Evolutionary conservation across 192 early-diverging fungal species (phyloP).

Genomic region (Coemansia sp.): DNA sequence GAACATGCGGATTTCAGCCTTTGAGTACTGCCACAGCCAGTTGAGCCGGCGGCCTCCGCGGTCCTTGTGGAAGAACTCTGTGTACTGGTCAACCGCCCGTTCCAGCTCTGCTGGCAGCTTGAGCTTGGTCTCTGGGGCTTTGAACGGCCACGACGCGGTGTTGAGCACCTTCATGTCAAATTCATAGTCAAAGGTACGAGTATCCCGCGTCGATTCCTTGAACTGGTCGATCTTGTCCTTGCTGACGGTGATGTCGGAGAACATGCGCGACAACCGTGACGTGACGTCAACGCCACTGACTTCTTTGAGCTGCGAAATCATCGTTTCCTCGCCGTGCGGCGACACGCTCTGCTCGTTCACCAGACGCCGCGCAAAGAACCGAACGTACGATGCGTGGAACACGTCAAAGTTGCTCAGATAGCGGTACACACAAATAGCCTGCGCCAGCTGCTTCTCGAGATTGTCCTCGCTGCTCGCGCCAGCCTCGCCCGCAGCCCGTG

Average conservation of each 20-base stretch:
- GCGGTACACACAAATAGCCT: constrained; percentile 87
- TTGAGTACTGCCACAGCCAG: constrained; percentile 90
- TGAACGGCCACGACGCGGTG: constrained; percentile 88
- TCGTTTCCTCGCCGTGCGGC: constrained; percentile 88
- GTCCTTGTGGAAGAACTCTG: constrained; percentile 84
- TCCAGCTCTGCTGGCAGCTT: constrained; percentile 87
- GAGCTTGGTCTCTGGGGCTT: constrained; percentile 73
- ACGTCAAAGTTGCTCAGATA: constrained; percentile 98
- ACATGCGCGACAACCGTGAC: constrained; percentile 92
- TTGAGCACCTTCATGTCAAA: constrained; percentile 86
- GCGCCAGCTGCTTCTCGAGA: constrained; percentile 54
- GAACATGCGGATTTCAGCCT: constrained; percentile 91
- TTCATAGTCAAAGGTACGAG: constrained; percentile 56
- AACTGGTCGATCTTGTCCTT: constrained; percentile 88
- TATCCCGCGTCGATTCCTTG: constrained; percentile 59
- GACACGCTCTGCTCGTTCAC: constrained; percentile 86
- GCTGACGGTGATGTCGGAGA: constrained; percentile 88
- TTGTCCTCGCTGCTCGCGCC: constrained; percentile 50
- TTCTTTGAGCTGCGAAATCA: constrained; percentile 91
- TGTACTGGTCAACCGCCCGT: constrained; percentile 82
- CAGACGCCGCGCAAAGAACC: constrained; percentile 89
- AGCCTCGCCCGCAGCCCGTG: constrained; percentile 36
- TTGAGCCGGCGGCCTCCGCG: constrained; percentile 88
- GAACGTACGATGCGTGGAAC: constrained; percentile 96
- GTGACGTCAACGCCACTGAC: constrained; percentile 96